A percentile compares a stretch with the other conserved stretches of the same genome.
Conservation (phyloP, 768 basidiomycete genomes). For the Myochromella boudieri region DNA sequence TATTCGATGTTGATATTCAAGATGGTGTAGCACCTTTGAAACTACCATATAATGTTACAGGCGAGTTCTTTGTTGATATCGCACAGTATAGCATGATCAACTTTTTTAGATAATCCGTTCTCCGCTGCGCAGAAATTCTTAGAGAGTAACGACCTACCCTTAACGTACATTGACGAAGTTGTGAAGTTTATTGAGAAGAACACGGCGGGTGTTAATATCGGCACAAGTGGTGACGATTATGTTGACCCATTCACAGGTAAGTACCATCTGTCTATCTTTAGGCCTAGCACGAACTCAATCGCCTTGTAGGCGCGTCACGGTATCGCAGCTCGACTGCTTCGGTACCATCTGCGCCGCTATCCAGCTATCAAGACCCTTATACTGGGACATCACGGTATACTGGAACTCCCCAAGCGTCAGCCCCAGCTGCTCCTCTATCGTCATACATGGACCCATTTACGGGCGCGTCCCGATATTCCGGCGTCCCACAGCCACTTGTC, state of each 20-base stretch:
- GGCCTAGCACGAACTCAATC: conserved; percentile 5
- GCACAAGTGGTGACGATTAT: conserved; percentile 55
- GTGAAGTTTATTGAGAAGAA: conserved; percentile 94
- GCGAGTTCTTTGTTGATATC: conserved; percentile 37
- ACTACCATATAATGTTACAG: conserved; percentile 88
- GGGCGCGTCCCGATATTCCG: conserved; percentile 64
- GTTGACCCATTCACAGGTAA: conserved; percentile 91
- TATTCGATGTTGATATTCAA: conserved; percentile 97
- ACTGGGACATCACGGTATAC: conserved; percentile 70
- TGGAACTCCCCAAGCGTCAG: conserved; percentile 34
- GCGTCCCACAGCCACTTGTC: conserved; percentile 32
- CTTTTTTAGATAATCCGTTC: conserved; percentile 80
- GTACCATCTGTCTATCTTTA: conserved; percentile 7
- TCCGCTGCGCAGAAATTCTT: conserved; percentile 88
- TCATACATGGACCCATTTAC: conserved; percentile 65
- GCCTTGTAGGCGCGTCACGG: conserved; percentile 54
- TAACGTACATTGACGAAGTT: conserved; percentile 84
- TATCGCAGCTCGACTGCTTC: conserved; percentile 49
- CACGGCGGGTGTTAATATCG: conserved; percentile 74
- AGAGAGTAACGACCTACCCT: conserved; percentile 76
- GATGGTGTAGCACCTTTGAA: conserved; percentile 93
- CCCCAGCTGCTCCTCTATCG: conserved; percentile 32
- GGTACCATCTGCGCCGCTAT: conserved; percentile 27
- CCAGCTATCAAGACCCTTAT: conserved; percentile 63
- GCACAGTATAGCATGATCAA: not conserved